Base-by-base conservation (phyloP, 768 basidiomycete genomes). In the Amanita muscaria region DNA sequence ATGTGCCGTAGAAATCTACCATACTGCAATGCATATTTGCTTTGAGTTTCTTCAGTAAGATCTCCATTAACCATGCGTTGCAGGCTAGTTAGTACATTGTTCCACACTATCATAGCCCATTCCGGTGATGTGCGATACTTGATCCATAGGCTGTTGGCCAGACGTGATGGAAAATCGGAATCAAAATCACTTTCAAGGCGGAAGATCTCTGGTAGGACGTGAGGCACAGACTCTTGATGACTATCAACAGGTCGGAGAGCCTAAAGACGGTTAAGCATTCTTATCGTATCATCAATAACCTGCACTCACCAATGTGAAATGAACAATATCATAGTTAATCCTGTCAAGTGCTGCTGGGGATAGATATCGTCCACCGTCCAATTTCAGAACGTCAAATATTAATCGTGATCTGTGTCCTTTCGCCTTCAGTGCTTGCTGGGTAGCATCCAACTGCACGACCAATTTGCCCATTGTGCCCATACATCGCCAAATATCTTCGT, bases 51-150 rank as follows among this genome's bases (percentile, higher is more conserved):
- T 5, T 57, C 46, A 45, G 80, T 78, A 3, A 66, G 53, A 12
- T 70, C 70, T 67, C 83, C 74, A 34, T 62, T 59, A 5, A 80
- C 76, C 34, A 85, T 69, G 56, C 83, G 81, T 33, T 80, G 82
- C 34, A 90, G 65, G 41, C 80, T 81, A 5, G 83, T 77, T 34
- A 90, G 69, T 1, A 81, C 77, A 53, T 85, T 88, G 56, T 88
- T 85, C 87, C 87, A 89, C 15, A 83, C 82, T 53, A 80, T 83
- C 77, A 78, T 83, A 2, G 75, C 85, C 85, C 87, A 88, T 52
- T 86, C 76, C 11, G 61, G 54, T 0, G 84, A 76, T 12, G 75
- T 76, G 33, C 83, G 77, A 53, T 88, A 88, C 56, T 85, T 83
- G 60, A 85, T 83, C 88, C 88, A 90, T 11, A 90, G 66, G 36